Evolutionary conservation across 805 yeast genomes (phyloP), one percentile per base, ranked within the genome.

Genomic region (Nakazawaea wyomingensis): DNA sequence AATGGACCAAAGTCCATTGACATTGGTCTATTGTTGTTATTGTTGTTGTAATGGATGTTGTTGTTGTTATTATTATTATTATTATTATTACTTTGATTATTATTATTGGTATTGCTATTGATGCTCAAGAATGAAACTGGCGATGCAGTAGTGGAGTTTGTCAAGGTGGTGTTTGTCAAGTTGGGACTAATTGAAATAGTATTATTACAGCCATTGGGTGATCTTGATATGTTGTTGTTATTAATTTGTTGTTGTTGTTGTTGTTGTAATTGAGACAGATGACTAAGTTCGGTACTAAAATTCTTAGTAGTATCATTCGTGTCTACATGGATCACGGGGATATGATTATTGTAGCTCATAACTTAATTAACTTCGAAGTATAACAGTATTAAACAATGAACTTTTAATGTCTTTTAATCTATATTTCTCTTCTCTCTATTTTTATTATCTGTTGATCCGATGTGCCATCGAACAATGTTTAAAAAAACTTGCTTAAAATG

Each of bases 1-100:
- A 39, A 18, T 16, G 47, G 37, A 7, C 39, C 39, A 40, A 44
- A 44, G 28, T 44, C 47, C 27, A 44, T 24, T 4, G 43, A 39
- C 34, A 44, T 34, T 5, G 47, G 47, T 19, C 47, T 37, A 17
- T 6, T 29, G 19, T 28, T 13, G 16, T 17, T 5, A 22, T 35
- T 36, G 16, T 14, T 17, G 14, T 22, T 16, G 20, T 13, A 9
- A 18, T 22, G n/a, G n/a, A n/a, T n/a, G n/a, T n/a, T 39, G 8
- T 6, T 16, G 17, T 28, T 37, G 14, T 37, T 37, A 21, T 37
- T 18, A 17, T 11, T 6, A 21, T 16, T 32, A 17, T 20, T 27
- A 9, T 13, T 26, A 19, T 37, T 38, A 21, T 38, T 38, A 26
- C 33, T 34, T 11, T 6, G 6, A 29, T 28, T 13, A 19, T 17